Conservation (phyloP, 1,284 basidiomycete genomes). For the Melampsora americana region DNA sequence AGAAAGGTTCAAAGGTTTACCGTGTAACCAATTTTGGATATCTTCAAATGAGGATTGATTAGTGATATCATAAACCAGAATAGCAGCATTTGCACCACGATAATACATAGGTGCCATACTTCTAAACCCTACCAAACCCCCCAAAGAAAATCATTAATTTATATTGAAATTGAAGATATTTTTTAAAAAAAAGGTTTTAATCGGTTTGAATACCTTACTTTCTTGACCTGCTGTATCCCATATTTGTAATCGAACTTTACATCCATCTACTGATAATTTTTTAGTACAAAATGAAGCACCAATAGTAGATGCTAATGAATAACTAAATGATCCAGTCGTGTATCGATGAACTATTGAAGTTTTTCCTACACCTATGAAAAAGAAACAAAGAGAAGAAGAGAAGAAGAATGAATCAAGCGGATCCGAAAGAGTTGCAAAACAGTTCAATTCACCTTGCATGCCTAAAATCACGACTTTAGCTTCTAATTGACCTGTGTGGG, state of each 20-base stretch:
- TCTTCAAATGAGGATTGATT: slow-evolving; percentile 83
- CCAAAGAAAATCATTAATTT: not conserved
- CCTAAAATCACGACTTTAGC: slow-evolving; percentile 97
- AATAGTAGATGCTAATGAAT: slow-evolving; percentile 79
- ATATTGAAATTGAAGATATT: not conserved
- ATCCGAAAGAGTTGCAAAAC: not conserved
- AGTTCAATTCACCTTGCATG: slow-evolving; percentile 68
- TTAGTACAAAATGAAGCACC: slow-evolving; percentile 93
- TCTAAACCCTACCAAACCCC: slow-evolving; percentile 53
- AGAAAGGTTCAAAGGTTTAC: slow-evolving; percentile 55
- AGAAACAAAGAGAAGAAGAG: slow-evolving; percentile 25
- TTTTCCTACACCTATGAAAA: slow-evolving; percentile 75
- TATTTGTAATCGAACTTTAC: slow-evolving; percentile 71
- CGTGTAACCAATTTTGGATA: slow-evolving; percentile 87
- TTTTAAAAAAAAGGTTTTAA: not conserved
- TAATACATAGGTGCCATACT: slow-evolving; percentile 95
- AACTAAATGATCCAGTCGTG: slow-evolving; percentile 83
- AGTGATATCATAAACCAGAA: slow-evolving; percentile 96
- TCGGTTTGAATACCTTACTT: slow-evolving; percentile 57
- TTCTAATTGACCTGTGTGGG: slow-evolving; percentile 61
- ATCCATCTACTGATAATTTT: slow-evolving; percentile 81
- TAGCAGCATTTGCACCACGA: slow-evolving; percentile 92
- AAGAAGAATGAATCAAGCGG: slow-evolving; percentile 23
- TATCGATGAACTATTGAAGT: slow-evolving; percentile 89
- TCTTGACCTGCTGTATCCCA: slow-evolving; percentile 99